Percentiles rank a stretch among this genome's conserved stretches.
These are phyloP conservation scores for Magnolia sinica DNA, from an alignment of 164 flowering plant species.

Conservation along the genomic window DNA sequence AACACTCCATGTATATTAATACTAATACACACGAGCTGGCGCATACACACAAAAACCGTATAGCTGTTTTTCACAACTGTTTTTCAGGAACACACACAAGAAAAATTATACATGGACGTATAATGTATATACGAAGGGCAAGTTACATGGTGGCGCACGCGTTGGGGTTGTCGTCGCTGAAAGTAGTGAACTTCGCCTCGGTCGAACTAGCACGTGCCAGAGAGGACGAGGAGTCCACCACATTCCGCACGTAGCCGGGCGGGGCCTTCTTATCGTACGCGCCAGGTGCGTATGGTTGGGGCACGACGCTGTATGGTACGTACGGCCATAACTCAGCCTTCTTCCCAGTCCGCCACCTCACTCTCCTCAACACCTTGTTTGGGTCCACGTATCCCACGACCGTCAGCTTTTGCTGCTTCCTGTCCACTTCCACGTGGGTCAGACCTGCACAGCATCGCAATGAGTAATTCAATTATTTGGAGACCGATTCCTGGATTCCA, in stretches of 20 bases:
- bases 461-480: not conserved
- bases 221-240: slow-evolving; percentile 33
- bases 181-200: slow-evolving; percentile 75
- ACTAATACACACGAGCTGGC: no score
- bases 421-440: slow-evolving; percentile 50
- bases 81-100: no score
- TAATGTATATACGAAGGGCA: not conserved
- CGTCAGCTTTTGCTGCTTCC: slow-evolving; percentile 70
- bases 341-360: slow-evolving; percentile 74
- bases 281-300: slow-evolving; percentile 81
- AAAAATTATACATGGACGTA: no score
- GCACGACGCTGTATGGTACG: slow-evolving; percentile 78
- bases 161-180: slow-evolving; percentile 82
- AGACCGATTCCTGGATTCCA: not conserved
- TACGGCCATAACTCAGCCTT: slow-evolving; percentile 93
- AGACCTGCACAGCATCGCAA: slow-evolving; percentile 38
- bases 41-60: no score
- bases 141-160: slow-evolving; percentile 67
- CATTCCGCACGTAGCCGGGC: slow-evolving; percentile 72
- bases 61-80: no score
- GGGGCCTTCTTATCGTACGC: slow-evolving; percentile 93
- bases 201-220: slow-evolving; percentile 83
- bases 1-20: no score
- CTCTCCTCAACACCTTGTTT: slow-evolving; percentile 58
- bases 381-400: slow-evolving; percentile 87